Conservation (phyloP, 805 yeast genomes). For the Cyberlindnera americana region DNA sequence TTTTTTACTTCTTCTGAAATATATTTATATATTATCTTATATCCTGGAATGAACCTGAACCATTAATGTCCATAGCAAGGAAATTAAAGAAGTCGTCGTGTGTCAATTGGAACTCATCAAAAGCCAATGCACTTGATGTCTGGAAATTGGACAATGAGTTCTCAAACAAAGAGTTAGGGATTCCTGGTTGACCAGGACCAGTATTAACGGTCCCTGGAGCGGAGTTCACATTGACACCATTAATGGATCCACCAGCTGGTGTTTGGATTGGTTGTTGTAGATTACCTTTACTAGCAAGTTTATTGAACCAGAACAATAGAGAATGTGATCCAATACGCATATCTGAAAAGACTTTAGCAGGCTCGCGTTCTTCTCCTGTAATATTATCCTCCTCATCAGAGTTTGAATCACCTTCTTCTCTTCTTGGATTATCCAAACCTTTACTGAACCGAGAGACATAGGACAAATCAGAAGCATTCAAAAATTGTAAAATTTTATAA, state of each 20-base stretch:
- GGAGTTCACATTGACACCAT: slow-evolving; percentile 10
- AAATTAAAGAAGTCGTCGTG: slow-evolving; percentile 32
- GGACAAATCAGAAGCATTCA: slow-evolving; percentile 26
- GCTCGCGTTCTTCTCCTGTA: slow-evolving; percentile 28
- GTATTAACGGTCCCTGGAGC: not conserved
- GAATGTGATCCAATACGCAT: slow-evolving; percentile 32
- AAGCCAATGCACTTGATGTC: slow-evolving; percentile 15
- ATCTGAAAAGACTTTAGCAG: slow-evolving; percentile 35
- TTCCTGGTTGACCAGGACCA: no score
- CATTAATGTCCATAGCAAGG: slow-evolving; percentile 26
- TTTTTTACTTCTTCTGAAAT: not conserved
- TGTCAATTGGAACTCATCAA: slow-evolving; percentile 25
- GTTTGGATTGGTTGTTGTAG: not conserved
- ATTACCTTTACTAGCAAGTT: slow-evolving; percentile 19
- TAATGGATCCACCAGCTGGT: not conserved
- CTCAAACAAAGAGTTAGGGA: slow-evolving; percentile 2
- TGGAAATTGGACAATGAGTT: slow-evolving; percentile 15
- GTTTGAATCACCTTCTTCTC: slow-evolving; percentile 19
- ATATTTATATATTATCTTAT: slow-evolving; percentile 3
- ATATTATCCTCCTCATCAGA: slow-evolving; percentile 25
- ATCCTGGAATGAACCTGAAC: slow-evolving; percentile 21
- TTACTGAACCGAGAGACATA: slow-evolving; percentile 12
- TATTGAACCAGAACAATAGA: slow-evolving; percentile 29
- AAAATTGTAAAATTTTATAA: slow-evolving; percentile 26
- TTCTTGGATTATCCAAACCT: slow-evolving; percentile 1